Percentiles rank a stretch among this genome's conserved stretches.
Evolutionary conservation across 2,329 filamentous ascomycete genomes (phyloP).

Genomic region (Monilinia vaccinii-corymbosi): DNA sequence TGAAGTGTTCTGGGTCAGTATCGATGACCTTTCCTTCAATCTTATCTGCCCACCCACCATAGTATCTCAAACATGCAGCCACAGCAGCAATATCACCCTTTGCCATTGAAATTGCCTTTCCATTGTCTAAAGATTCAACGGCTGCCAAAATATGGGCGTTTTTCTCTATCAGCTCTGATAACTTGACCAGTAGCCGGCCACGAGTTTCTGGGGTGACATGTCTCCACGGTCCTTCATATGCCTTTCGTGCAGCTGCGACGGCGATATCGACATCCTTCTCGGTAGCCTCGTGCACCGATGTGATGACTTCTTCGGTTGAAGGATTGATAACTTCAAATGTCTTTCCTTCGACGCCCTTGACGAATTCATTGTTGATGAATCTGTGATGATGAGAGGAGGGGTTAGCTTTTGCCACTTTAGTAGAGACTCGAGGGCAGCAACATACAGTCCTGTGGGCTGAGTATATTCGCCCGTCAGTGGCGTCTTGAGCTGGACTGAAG

Average conservation of each 20-base stretch:
- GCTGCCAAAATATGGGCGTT: constrained; percentile 68
- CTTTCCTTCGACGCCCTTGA: constrained; percentile 75
- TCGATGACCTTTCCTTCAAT: constrained; percentile 61
- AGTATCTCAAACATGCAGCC: constrained; percentile 69
- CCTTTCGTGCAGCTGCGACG: constrained; percentile 76
- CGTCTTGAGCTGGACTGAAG: constrained; percentile 24
- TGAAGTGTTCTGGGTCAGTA: constrained; percentile 53
- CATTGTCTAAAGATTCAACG: constrained; percentile 82
- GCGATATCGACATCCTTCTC: constrained; percentile 81
- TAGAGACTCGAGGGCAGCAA: neutral
- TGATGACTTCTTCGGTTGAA: constrained; percentile 73
- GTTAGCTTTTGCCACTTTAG: constrained; percentile 1
- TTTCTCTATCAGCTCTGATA: constrained; percentile 73
- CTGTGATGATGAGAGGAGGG: constrained; percentile 12
- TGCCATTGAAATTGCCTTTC: constrained; percentile 70
- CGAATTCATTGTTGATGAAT: constrained; percentile 87
- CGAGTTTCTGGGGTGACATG: constrained; percentile 61
- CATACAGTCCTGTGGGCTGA: constrained; percentile 36
- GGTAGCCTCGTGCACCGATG: constrained; percentile 71
- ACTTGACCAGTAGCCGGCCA: constrained; percentile 60
- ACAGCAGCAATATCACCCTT: constrained; percentile 64
- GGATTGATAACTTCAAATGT: constrained; percentile 92
- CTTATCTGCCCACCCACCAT: constrained; percentile 68
- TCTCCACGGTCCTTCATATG: constrained; percentile 68
- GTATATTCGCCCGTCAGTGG: constrained; percentile 29